Evolutionary conservation across 2,329 filamentous ascomycete species (phyloP).

Genomic region (Xylariaceae sp.): DNA sequence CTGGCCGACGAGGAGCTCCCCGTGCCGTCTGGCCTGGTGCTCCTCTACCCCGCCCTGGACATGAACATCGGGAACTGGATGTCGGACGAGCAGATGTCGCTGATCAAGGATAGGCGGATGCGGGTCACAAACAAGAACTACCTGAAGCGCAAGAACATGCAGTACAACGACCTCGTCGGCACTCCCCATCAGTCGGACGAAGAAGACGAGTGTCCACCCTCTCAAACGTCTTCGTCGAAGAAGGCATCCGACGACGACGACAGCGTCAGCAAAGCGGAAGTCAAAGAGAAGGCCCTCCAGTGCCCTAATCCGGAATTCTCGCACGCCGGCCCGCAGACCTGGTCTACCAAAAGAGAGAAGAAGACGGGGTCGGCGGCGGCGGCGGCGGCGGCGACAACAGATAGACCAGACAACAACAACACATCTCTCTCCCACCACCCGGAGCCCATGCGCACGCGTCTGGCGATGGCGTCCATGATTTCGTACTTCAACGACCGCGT

Average conservation of each 20-base stretch:
- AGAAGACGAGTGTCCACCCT: slow-evolving; percentile 48
- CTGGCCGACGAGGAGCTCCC: slow-evolving; percentile 58
- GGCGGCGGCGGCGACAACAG: slow-evolving; percentile 14
- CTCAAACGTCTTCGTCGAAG: slow-evolving; percentile 18
- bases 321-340: slow-evolving; percentile 40
- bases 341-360: too few species aligned
- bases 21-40: slow-evolving; percentile 70
- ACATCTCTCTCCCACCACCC: slow-evolving; percentile 46
- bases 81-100: slow-evolving; percentile 93
- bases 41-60: slow-evolving; percentile 86
- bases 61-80: slow-evolving; percentile 99
- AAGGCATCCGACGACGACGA: slow-evolving; percentile 17
- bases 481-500: slow-evolving; percentile 97
- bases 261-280: too few species aligned
- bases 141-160: slow-evolving; percentile 76
- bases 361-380: slow-evolving; percentile 20
- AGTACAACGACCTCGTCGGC: slow-evolving; percentile 78
- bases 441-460: slow-evolving; percentile 67
- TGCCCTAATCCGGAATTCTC: slow-evolving; percentile 47
- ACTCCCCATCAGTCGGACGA: slow-evolving; percentile 79
- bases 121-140: slow-evolving; percentile 74
- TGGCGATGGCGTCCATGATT: slow-evolving; percentile 94
- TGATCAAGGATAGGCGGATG: slow-evolving; percentile 78
- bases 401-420: too few species aligned
- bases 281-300: slow-evolving; percentile 20